phyloP scores from a whole-genome alignment of 2,329 filamentous ascomycete species.

The Claviceps maximensis region DNA sequence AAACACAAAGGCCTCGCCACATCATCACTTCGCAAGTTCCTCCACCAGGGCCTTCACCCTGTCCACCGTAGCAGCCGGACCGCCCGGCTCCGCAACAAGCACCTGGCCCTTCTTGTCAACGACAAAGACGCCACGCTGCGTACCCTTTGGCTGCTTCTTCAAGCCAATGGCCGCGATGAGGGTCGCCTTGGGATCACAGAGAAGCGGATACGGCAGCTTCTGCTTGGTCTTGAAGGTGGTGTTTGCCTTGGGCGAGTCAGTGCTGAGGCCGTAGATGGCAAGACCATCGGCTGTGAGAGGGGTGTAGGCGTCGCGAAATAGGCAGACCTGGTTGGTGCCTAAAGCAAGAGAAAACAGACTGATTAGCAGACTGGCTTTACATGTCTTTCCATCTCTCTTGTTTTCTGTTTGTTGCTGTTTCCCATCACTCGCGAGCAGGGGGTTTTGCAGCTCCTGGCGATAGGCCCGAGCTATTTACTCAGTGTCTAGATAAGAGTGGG shows the following conservation, averaged over 20 bases:
- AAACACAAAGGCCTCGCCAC: too few species aligned
- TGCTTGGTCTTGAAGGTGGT: constrained; percentile 87
- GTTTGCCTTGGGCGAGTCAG: constrained; percentile 82
- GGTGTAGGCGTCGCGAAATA: constrained; percentile 78
- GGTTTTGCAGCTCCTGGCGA: too few species aligned
- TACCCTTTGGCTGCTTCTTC: constrained; percentile 71
- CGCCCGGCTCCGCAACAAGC: constrained; percentile 58
- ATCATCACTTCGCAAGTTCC: constrained; percentile 17
- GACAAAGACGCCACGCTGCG: constrained; percentile 76
- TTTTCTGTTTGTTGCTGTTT: background rate
- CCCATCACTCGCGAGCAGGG: too few species aligned
- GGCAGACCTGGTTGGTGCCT: constrained; percentile 89
- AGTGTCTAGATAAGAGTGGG: too few species aligned
- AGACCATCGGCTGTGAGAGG: constrained; percentile 67
- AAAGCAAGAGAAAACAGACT: background rate
- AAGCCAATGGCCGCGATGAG: constrained; percentile 82
- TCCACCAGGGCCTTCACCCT: constrained; percentile 61
- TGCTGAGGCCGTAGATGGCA: constrained; percentile 78
- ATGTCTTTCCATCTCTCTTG: constrained; percentile 2
- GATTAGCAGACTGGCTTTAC: background rate
- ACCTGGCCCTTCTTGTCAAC: constrained; percentile 74
- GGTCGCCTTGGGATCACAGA: constrained; percentile 65
- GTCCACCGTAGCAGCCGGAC: constrained; percentile 64
- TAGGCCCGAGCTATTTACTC: too few species aligned
- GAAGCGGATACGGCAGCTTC: constrained; percentile 71